phyloP scores from a whole-genome alignment of 805 yeast species.

The Zygosaccharomyces bisporus region DNA sequence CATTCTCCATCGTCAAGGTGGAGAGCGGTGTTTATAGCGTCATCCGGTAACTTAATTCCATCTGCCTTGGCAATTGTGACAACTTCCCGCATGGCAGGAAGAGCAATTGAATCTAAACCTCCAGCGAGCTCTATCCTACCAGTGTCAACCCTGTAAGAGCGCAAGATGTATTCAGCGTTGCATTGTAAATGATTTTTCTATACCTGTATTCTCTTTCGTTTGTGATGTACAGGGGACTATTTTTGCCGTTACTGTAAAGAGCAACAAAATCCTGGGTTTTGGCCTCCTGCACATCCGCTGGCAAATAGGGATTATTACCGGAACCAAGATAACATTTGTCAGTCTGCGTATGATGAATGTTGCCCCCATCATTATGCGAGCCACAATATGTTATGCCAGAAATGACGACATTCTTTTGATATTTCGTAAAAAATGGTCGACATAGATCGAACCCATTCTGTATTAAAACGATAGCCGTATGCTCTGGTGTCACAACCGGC shows the following conservation, averaged over 20 bases:
- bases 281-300: slow-evolving; percentile 22
- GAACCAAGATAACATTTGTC: slow-evolving; percentile 48
- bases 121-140: slow-evolving; percentile 50
- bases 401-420: slow-evolving; percentile 48
- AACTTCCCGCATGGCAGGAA: slow-evolving; percentile 68
- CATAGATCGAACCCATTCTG: slow-evolving; percentile 67
- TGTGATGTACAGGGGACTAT: slow-evolving; percentile 40
- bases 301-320: slow-evolving; percentile 40
- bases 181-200: slow-evolving; percentile 66
- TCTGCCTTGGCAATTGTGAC: slow-evolving; percentile 64
- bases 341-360: slow-evolving; percentile 44
- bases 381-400: slow-evolving; percentile 62
- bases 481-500: slow-evolving; percentile 44
- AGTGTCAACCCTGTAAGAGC: slow-evolving; percentile 58
- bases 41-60: slow-evolving; percentile 52
- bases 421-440: slow-evolving; percentile 45
- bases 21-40: slow-evolving; percentile 45
- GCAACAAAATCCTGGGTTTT: slow-evolving; percentile 44
- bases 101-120: slow-evolving; percentile 39
- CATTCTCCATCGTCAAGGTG: slow-evolving; percentile 56
- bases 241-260: slow-evolving; percentile 44
- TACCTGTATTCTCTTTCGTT: slow-evolving; percentile 55
- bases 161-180: slow-evolving; percentile 59
- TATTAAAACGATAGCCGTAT: slow-evolving; percentile 48
- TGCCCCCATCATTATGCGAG: slow-evolving; percentile 46